Conservation (phyloP, 352 stramenopile species). For the Peronospora farinosa region DNA sequence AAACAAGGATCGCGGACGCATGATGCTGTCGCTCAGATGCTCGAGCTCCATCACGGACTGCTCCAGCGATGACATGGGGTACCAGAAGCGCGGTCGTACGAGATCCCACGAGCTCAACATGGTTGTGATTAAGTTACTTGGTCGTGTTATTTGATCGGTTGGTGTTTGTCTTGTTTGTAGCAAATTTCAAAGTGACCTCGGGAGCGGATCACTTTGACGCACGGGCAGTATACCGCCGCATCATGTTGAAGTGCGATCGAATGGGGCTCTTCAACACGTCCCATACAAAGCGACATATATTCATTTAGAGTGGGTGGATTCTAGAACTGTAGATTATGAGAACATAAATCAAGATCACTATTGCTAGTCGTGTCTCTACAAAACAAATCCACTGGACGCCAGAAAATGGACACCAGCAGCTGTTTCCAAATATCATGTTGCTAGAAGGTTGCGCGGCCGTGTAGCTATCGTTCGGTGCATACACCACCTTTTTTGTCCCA, state of each 20-base stretch:
- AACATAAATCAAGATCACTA: no score
- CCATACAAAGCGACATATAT: conserved; percentile 9
- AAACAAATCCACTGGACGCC: no score
- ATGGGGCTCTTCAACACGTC: conserved; percentile 13
- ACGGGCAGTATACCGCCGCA: no score
- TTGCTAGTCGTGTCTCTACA: no score
- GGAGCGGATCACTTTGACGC: background rate
- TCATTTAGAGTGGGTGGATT: no score
- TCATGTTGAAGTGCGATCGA: background rate
- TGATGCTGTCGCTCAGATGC: conserved; percentile 31
- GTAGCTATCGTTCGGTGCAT: no score
- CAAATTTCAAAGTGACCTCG: conserved; percentile 9
- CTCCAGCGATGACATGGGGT: conserved; percentile 52
- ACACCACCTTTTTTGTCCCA: no score
- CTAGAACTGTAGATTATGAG: no score
- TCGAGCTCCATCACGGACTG: conserved; percentile 49
- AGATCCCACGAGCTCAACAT: conserved; percentile 54
- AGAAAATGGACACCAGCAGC: no score
- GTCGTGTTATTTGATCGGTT: background rate
- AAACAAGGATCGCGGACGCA: conserved; percentile 15
- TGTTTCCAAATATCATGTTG: no score
- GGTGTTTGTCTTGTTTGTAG: conserved; percentile 10
- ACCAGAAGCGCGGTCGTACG: conserved; percentile 44
- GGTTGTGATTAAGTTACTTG: conserved; percentile 6
- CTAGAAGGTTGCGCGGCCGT: no score